phyloP scores from a whole-genome alignment of 495 filamentous ascomycete species.

The Podospora fimiseda region DNA sequence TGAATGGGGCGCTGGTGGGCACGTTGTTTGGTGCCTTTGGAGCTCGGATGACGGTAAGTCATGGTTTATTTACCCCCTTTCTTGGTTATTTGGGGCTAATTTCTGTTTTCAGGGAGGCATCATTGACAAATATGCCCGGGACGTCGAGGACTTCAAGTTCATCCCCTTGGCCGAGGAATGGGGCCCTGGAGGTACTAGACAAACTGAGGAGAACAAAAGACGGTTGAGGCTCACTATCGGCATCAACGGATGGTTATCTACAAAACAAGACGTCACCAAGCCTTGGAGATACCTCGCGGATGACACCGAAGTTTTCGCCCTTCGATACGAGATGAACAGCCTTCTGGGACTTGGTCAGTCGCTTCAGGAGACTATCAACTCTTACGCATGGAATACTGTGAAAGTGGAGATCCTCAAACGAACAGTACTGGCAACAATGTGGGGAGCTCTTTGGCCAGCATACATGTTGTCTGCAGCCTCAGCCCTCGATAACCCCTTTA shows the following conservation, averaged over 20 bases:
- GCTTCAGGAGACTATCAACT: conserved; percentile 59
- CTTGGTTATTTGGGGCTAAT: neutral
- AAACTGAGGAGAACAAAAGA: conserved; percentile 28
- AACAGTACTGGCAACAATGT: conserved; percentile 66
- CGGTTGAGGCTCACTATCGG: conserved; percentile 75
- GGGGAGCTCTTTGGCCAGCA: conserved; percentile 71
- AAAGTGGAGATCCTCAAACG: conserved; percentile 65
- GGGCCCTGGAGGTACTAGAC: conserved; percentile 29
- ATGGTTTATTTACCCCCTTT: neutral
- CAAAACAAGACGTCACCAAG: conserved; percentile 58
- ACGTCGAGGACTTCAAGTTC: conserved; percentile 86
- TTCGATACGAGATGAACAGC: conserved; percentile 71
- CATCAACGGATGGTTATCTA: conserved; percentile 75
- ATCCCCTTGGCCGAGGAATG: conserved; percentile 56
- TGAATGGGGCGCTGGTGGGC: conserved; percentile 75
- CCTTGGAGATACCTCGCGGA: conserved; percentile 71
- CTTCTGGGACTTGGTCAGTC: conserved; percentile 69
- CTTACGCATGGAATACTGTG: conserved; percentile 64
- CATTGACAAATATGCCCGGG: conserved; percentile 76
- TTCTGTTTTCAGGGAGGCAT: conserved; percentile 46
- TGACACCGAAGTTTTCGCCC: conserved; percentile 70
- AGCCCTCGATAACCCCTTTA: conserved; percentile 80
- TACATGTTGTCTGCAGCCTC: conserved; percentile 58
- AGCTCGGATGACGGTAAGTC: conserved; percentile 66
- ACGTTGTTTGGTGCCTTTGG: conserved; percentile 85